Percentiles rank a stretch among this genome's conserved stretches.
phyloP scores from a whole-genome alignment of 495 filamentous ascomycete genomes.

The Aspergillus bridgeri region DNA sequence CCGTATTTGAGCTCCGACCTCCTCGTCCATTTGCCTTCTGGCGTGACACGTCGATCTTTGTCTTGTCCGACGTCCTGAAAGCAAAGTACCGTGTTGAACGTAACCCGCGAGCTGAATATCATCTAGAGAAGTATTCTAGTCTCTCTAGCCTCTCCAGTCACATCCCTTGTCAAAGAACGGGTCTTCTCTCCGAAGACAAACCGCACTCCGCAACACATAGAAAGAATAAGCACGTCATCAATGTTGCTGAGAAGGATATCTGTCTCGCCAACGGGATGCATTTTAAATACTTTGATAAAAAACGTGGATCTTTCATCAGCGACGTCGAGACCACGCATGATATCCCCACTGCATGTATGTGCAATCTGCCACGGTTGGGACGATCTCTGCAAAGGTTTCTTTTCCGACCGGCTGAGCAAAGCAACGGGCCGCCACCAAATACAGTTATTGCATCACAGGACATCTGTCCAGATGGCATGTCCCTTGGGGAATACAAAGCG shows the following conservation, averaged over 20 bases:
- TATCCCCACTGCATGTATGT: slow-evolving; percentile 26
- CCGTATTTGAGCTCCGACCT: slow-evolving; percentile 55
- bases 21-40: slow-evolving; percentile 47
- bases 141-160: slow-evolving; percentile 10
- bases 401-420: slow-evolving; percentile 20
- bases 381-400: slow-evolving; percentile 33
- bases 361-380: slow-evolving; percentile 24
- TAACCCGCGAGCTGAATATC: slow-evolving; percentile 16
- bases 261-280: slow-evolving; percentile 44
- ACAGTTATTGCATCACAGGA: slow-evolving; percentile 45
- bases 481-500: slow-evolving; percentile 49
- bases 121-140: slow-evolving; percentile 11
- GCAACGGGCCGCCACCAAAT: slow-evolving; percentile 27
- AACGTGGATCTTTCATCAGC: slow-evolving; percentile 28
- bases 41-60: slow-evolving; percentile 48
- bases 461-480: slow-evolving; percentile 37
- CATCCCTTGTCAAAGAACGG: slow-evolving; percentile 5
- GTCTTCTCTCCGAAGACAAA: slow-evolving; percentile 28
- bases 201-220: slow-evolving; percentile 27
- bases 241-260: slow-evolving; percentile 26
- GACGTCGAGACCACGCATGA: slow-evolving; percentile 19
- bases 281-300: slow-evolving; percentile 26
- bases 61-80: slow-evolving; percentile 41
- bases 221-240: slow-evolving; percentile 10
- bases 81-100: slow-evolving; percentile 6